Base-by-base conservation (phyloP, 352 stramenopile species). In the Globisporangium iwayamae region DNA sequence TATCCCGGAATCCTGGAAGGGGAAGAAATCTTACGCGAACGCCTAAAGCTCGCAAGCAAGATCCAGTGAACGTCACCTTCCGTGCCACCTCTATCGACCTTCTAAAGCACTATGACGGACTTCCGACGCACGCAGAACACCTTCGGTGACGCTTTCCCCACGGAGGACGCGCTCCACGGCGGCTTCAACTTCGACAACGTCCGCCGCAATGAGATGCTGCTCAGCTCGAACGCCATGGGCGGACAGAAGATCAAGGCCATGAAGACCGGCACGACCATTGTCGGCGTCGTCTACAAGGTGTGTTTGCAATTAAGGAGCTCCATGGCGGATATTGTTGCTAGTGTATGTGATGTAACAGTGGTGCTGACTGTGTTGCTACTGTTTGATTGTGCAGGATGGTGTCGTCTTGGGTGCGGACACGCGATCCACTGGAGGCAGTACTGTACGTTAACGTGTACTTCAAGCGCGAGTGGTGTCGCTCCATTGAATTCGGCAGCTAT, bases 221-320 rank as follows among this genome's bases (percentile, higher is more conserved):
- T 96, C 53, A 62, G 63, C 36, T 67, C 84, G 41, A 60, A 63
- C 32, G 75, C 81, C 50, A 43, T 45, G 20, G 76, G 87, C 64
- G 76, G 68, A 54, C 76, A 81, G 54, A 81, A 80, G 70, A 75
- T 88, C 63, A 94, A 91, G 74, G 77, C 72, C 62, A 90, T 69
- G 66, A 99, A 99, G 83, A 99, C 97, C 2, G 96, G 97, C 51
- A 99, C 96, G 10, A 99, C 96, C 56, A 99, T 99, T 73, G 83
- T 94, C 53, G 96, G 95, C 63, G 81, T 98, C 56, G 87, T 99
- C n/a, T 99, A 94, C 84, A 97, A 98, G 74, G 66, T 79, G 10
- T 11, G 61, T 22, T 22, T 48, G 20, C 36, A n/a, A 56, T 34
- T 22, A 39, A 39, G 8, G 36, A 39, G 36, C 11, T 39, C 4